Evolutionary conservation across 139 green algal genomes (phyloP), one percentile per base, ranked within the genome.

Genomic region (Bryopsis sp.): DNA sequence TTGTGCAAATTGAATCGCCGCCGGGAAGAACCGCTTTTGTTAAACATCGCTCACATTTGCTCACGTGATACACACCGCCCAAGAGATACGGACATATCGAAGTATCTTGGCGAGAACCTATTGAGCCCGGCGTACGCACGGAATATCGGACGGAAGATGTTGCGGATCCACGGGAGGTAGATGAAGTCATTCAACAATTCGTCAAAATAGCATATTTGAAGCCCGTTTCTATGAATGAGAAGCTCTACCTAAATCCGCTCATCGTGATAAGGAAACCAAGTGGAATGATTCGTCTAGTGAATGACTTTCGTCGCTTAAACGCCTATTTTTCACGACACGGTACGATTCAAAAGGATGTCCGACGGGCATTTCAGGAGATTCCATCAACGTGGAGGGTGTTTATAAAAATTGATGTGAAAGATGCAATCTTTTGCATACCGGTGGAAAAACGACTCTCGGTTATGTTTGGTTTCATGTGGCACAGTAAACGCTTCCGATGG

Each of bases 401-500:
- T 57, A 36, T 35, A 7, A 57, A 50, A 7, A 29, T 69, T 34
- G 62, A 69, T 35, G 22, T 69, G 19, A 57, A 58, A 33, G 62
- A 69, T 57, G 62, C 35, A 15, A 57, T 69, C 26, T 69, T 57
- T 69, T 31, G 31, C 3, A 69, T 69, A n/a, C 62, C 62, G 4
- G 15, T 69, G 3, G 39, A 35, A 3, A 5, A 8, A 19, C 26
- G 54, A n/a, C 8, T 69, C 7, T 47, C 15, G 8, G 35, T 26
- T 32, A 38, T 54, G 26, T 69, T 69, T 57, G 62, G 62, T 5
- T 69, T 69, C 29, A 47, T 8, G 6, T 69, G 37, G 26, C 35
- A 36, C 28, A 57, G 6, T 8, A 19, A 31, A 35, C 15, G 28
- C 15, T 69, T 39, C 54, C 3, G 26, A 19, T 69, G 32, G 26